phyloP scores from a whole-genome alignment of 2,329 filamentous ascomycete genomes.

The Lasiodiplodia gonubiensis region DNA sequence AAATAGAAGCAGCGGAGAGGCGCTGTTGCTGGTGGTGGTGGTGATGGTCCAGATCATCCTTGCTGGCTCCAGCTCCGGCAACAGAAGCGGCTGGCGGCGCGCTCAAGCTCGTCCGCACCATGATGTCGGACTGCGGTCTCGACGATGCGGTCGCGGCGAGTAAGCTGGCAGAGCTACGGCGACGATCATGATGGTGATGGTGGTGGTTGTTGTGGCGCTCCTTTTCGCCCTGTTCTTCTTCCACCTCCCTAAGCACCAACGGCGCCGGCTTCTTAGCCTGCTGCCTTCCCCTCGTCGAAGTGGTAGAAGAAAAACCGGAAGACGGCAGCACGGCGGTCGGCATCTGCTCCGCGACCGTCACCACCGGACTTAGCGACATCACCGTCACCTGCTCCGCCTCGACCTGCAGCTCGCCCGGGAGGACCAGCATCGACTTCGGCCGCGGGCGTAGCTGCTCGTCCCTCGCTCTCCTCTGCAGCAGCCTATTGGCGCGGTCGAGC shows the following conservation, averaged over 20 bases:
- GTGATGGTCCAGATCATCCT: not conserved
- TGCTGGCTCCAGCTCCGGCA: not conserved
- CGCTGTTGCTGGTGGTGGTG: not conserved
- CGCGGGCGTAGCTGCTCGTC: not conserved
- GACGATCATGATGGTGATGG: not conserved
- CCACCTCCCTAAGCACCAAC: slow-evolving; percentile 32
- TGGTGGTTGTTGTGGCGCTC: not conserved
- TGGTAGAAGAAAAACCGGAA: slow-evolving; percentile 24
- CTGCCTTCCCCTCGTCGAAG: slow-evolving; percentile 42
- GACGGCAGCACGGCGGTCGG: not conserved
- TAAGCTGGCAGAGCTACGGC: not conserved
- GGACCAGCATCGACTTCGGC: not conserved
- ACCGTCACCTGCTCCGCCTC: too few species aligned
- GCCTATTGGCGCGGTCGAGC: slow-evolving; percentile 3
- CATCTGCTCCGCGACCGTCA: slow-evolving; percentile 43
- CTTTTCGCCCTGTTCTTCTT: not conserved
- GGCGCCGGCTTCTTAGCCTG: slow-evolving; percentile 37
- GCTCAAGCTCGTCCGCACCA: slow-evolving; percentile 22
- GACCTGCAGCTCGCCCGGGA: not conserved
- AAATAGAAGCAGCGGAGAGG: not conserved
- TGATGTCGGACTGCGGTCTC: slow-evolving; percentile 1
- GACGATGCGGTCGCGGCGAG: not conserved
- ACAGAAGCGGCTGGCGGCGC: not conserved
- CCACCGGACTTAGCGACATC: slow-evolving; percentile 35
- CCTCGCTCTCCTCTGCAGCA: not conserved